These are phyloP conservation scores for Aspergillus cejpii DNA, from an alignment of 2,329 filamentous ascomycete genomes.

Conservation along the genomic window DNA sequence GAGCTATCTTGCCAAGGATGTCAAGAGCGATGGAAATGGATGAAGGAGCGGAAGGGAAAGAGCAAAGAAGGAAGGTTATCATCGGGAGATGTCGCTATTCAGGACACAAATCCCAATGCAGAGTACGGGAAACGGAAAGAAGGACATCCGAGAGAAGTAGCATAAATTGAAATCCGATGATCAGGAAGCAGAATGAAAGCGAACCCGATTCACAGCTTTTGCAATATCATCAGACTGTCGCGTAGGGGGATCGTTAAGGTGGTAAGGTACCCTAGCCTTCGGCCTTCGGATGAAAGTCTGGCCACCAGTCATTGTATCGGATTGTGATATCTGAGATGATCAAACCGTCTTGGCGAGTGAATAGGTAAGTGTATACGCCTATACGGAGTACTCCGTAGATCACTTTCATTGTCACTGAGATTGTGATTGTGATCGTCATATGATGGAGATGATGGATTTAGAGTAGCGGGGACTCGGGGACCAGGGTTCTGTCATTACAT, in stretches of 20 bases:
- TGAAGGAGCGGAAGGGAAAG: not conserved
- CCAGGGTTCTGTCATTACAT: too few species aligned
- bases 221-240: not conserved
- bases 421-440: too few species aligned
- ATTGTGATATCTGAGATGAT: not conserved
- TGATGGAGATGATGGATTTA: too few species aligned
- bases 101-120: not conserved
- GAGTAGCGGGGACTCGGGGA: not conserved
- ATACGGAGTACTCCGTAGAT: too few species aligned
- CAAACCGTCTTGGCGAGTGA: not conserved
- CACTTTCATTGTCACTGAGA: too few species aligned
- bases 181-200: not conserved
- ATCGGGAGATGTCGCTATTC: not conserved
- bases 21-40: not conserved
- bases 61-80: not conserved
- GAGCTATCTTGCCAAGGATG: too few species aligned
- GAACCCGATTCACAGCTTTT: not conserved
- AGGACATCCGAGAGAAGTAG: not conserved
- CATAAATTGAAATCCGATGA: constrained; percentile 3
- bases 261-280: too few species aligned
- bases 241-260: not conserved
- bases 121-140: not conserved
- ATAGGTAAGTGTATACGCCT: not conserved
- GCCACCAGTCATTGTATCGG: not conserved
- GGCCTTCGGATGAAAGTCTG: not conserved